Evolutionary conservation across 2,329 filamentous ascomycete genomes (phyloP), one percentile per base, ranked within the genome.

Genomic region (Trichoderma brevicompactum): DNA sequence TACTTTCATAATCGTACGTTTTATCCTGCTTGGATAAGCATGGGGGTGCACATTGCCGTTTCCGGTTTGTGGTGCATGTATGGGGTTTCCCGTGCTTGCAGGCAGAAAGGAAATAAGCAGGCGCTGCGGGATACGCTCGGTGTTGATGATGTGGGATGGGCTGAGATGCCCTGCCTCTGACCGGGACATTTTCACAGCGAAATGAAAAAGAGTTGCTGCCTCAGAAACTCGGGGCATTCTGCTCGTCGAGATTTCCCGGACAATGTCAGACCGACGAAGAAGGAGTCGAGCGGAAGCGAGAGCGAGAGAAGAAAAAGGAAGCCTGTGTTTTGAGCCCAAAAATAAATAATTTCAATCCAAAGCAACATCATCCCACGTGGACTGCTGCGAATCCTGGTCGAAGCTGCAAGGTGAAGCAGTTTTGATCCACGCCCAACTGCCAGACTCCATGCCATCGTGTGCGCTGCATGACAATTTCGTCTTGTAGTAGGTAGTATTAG

Each of bases 351-450:
- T n/a, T 19, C 13, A 34, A 38, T 40, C 38, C 58, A 52, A 38
- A 41, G 36, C 28, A 38, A 46, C 12, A 63, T 43, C 55, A 48
- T 36, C 55, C 59, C 59, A 63, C 59, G 59, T 63, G 59, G 59
- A 63, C 59, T 36, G 49, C 41, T 63, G 49, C 40, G 32, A 46
- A 53, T 46, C 38, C 56, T 28, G 34, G 56, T 41, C 32, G 12
- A 34, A 3, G 5, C 36, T 54, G n/a, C 34, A 40, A 54, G 50
- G 17, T 38, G 36, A 54, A 34, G 36, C 28, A 41, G 40, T 13
- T 17, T 13, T 28, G 23, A 28, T 28, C 23, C 23, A 28, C 23
- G 23, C 23, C 23, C 23, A 28, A 28, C 23, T 28, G 23, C 23
- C 23, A 28, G 23, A 28, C 23, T 28, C 23, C 23, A 28, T 28